phyloP scores from a whole-genome alignment of 768 basidiomycete genomes.

The Phaeotremella fagi region DNA sequence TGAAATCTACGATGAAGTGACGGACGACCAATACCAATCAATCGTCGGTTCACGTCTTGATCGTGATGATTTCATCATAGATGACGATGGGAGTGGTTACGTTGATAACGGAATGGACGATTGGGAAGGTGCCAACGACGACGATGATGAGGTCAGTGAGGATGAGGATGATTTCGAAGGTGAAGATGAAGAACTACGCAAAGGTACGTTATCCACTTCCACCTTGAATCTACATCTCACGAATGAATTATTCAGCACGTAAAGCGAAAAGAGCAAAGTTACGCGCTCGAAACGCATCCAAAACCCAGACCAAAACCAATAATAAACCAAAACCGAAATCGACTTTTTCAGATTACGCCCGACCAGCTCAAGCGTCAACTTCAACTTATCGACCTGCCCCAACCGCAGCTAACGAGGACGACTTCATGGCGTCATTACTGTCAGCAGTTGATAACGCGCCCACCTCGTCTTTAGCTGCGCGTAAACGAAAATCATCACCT shows the following conservation, averaged over 20 bases:
- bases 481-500: constrained; percentile 56
- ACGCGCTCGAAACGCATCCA: constrained; percentile 14
- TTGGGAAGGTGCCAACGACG: constrained; percentile 55
- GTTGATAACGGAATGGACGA: constrained; percentile 97
- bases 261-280: constrained; percentile 30
- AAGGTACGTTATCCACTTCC: constrained; percentile 20
- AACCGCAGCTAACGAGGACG: constrained; percentile 73
- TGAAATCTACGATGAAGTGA: constrained; percentile 79
- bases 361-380: constrained; percentile 49
- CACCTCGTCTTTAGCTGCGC: constrained; percentile 26
- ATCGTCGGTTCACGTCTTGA: constrained; percentile 80
- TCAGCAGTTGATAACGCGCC: constrained; percentile 52
- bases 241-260: constrained; percentile 21
- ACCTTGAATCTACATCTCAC: neutral
- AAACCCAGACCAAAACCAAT: too few species aligned
- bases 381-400: constrained; percentile 71
- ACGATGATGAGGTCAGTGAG: constrained; percentile 52
- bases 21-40: constrained; percentile 78
- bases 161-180: constrained; percentile 56
- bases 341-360: constrained; percentile 37
- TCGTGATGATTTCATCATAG: constrained; percentile 88
- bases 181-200: constrained; percentile 42
- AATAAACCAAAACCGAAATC: constrained; percentile 52
- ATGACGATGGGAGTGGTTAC: constrained; percentile 86
- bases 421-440: constrained; percentile 80